Evolutionary conservation across 352 stramenopile genomes (phyloP).

Genomic region (Globisporangium sylvaticum): DNA sequence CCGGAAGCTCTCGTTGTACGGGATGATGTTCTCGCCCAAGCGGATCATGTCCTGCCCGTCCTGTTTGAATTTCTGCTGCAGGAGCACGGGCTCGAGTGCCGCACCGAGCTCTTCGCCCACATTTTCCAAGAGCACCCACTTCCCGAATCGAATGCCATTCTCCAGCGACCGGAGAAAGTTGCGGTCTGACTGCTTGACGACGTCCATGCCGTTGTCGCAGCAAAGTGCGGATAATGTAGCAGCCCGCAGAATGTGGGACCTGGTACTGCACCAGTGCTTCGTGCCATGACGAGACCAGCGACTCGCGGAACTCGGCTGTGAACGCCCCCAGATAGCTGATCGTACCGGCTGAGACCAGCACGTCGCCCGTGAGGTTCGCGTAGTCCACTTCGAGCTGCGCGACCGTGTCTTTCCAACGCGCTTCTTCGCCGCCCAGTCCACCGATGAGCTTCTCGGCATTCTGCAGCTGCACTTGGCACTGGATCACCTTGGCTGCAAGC

Average conservation of each 20-base stretch:
- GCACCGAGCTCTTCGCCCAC: constrained; percentile 88
- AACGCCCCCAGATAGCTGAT: constrained; percentile 88
- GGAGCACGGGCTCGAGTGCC: constrained; percentile 85
- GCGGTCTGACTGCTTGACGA: constrained; percentile 87
- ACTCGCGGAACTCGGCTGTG: constrained; percentile 81
- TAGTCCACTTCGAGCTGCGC: constrained; percentile 74
- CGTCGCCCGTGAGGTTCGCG: constrained; percentile 77
- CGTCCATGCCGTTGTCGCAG: constrained; percentile 90
- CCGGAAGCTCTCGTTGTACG: constrained; percentile 88
- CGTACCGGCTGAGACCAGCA: constrained; percentile 81
- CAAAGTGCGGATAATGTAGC: constrained; percentile 81
- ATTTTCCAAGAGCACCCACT: constrained; percentile 90
- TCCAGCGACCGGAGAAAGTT: constrained; percentile 88
- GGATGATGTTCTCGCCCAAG: constrained; percentile 88
- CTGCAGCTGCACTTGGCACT: constrained; percentile 87
- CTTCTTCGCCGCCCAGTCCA: constrained; percentile 79
- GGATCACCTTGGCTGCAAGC: constrained; percentile 82
- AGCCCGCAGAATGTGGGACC: constrained; percentile 79
- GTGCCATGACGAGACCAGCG: constrained; percentile 63
- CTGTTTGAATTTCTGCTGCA: constrained; percentile 92
- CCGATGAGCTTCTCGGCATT: constrained; percentile 87
- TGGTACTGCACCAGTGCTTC: constrained; percentile 48
- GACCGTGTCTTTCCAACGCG: constrained; percentile 81
- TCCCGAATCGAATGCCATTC: constrained; percentile 89
- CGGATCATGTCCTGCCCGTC: constrained; percentile 91